These are phyloP conservation scores for Truncatella angustata DNA, from an alignment of 2,329 filamentous ascomycete genomes.

Conservation along the genomic window DNA sequence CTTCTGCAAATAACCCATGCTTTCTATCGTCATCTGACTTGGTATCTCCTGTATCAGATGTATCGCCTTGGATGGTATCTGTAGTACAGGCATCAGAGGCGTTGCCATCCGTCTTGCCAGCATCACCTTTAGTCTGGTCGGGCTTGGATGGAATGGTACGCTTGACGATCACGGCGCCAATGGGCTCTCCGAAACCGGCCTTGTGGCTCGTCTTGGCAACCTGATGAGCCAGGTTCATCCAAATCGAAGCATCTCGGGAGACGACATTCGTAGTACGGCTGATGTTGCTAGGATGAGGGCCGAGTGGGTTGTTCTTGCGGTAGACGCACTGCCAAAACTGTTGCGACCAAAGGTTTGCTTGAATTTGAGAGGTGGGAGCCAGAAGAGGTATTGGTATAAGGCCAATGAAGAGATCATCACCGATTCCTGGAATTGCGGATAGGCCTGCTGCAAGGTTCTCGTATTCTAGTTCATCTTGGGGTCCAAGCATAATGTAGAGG, in stretches of 20 bases:
- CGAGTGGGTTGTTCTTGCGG: slow-evolving; percentile 83
- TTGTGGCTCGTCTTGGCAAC: slow-evolving; percentile 59
- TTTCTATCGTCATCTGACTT: slow-evolving; percentile 10
- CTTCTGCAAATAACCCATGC: slow-evolving; percentile 8
- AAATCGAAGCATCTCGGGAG: slow-evolving; percentile 59
- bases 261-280: slow-evolving; percentile 69
- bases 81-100: not conserved
- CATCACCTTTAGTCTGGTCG: slow-evolving; percentile 16
- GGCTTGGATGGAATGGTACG: slow-evolving; percentile 34
- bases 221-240: slow-evolving; percentile 65
- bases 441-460: slow-evolving; percentile 50
- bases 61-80: slow-evolving; percentile 7
- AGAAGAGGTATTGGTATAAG: slow-evolving; percentile 69
- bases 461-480: slow-evolving; percentile 49
- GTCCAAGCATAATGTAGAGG: slow-evolving; percentile 58
- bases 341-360: slow-evolving; percentile 71
- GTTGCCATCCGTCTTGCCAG: slow-evolving; percentile 7
- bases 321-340: slow-evolving; percentile 85
- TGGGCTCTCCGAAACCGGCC: slow-evolving; percentile 61
- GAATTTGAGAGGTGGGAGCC: slow-evolving; percentile 71
- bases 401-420: slow-evolving; percentile 55
- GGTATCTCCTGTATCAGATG: not conserved
- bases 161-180: slow-evolving; percentile 76
- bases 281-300: slow-evolving; percentile 76
- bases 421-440: slow-evolving; percentile 47